Evolutionary conservation across 1,284 basidiomycete species (phyloP).

Genomic region (Malassezia sp.): DNA sequence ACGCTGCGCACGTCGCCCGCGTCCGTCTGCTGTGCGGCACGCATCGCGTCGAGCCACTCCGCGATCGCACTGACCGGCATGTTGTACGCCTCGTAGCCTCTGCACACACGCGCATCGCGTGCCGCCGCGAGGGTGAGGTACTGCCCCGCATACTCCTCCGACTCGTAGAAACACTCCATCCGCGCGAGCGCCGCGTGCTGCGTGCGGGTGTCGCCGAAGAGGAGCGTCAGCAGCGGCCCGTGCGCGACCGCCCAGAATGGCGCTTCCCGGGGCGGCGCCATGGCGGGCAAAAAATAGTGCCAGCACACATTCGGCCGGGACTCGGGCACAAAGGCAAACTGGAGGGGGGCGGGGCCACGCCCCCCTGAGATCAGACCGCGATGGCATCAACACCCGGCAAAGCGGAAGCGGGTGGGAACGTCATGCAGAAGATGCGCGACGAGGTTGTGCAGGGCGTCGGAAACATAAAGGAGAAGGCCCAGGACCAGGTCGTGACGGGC

Average conservation of each 20-base stretch:
- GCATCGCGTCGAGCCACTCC: slow-evolving; percentile 33
- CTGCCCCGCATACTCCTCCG: slow-evolving; percentile 14
- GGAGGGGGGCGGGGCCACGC: no score
- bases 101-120: slow-evolving; percentile 23
- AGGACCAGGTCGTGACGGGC: no score
- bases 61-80: slow-evolving; percentile 25
- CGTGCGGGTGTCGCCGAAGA: slow-evolving; percentile 24
- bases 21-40: slow-evolving; percentile 6
- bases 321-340: no score
- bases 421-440: slow-evolving; percentile 6
- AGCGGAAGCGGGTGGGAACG: neutral
- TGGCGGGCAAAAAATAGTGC: no score
- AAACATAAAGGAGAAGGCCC: no score
- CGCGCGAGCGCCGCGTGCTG: slow-evolving; percentile 36
- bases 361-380: no score
- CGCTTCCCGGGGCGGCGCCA: no score
- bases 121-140: slow-evolving; percentile 28
- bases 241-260: slow-evolving; percentile 5
- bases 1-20: no score
- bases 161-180: slow-evolving; percentile 41
- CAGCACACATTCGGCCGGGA: no score
- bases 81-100: slow-evolving; percentile 42
- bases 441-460: no score
- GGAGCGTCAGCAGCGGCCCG: slow-evolving; percentile 30
- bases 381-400: no score